Percentiles rank a stretch among this genome's conserved stretches.
These are phyloP conservation scores for Sarcomyxa edulis DNA, from an alignment of 768 basidiomycete species.

Conservation along the genomic window DNA sequence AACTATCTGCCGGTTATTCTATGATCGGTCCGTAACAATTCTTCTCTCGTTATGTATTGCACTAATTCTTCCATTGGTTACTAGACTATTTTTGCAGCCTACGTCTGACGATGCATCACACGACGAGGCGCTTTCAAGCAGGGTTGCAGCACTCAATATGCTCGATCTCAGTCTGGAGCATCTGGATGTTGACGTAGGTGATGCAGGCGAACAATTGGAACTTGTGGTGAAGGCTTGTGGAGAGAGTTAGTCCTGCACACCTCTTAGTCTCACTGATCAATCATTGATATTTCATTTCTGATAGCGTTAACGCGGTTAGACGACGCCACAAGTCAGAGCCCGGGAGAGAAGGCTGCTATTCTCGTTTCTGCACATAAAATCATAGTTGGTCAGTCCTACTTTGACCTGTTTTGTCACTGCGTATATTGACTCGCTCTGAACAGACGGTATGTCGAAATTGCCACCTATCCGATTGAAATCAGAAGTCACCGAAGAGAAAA, in stretches of 20 bases:
- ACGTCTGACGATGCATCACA: conserved; percentile 71
- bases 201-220: conserved; percentile 46
- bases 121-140: conserved; percentile 84
- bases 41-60: background rate
- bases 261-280: background rate
- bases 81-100: conserved; percentile 72
- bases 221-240: conserved; percentile 71
- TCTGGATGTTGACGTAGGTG: conserved; percentile 78
- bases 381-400: conserved; percentile 63
- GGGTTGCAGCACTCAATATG: conserved; percentile 89
- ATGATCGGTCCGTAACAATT: conserved; percentile 61
- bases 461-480: conserved; percentile 73
- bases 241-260: conserved; percentile 48
- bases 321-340: conserved; percentile 34
- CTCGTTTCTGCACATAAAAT: conserved; percentile 83
- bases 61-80: background rate
- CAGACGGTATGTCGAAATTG: conserved; percentile 71
- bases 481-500: too few relatives aligned
- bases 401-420: background rate
- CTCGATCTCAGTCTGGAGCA: conserved; percentile 86
- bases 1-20: conserved; percentile 67
- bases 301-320: conserved; percentile 34
- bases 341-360: conserved; percentile 73
- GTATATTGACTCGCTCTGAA: background rate
- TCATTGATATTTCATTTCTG: background rate